Conservation (phyloP, 495 filamentous ascomycete species). For the Podospora pseudocomata region DNA sequence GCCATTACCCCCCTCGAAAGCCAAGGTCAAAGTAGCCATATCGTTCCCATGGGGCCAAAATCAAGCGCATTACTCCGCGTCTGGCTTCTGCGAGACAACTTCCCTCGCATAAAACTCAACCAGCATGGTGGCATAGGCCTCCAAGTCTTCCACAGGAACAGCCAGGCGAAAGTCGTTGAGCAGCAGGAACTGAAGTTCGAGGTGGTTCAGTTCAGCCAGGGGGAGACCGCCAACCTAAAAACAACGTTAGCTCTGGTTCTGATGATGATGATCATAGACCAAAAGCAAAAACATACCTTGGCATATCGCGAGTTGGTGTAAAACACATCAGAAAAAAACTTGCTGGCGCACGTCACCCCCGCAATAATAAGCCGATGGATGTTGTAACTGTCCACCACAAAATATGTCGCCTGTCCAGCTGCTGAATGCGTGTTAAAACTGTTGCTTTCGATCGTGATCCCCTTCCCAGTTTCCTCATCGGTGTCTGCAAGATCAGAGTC, state of each 20-base stretch:
- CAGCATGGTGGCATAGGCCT: conserved; percentile 97
- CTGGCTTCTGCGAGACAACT: conserved; percentile 59
- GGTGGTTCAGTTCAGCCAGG: conserved; percentile 92
- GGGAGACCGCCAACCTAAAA: conserved; percentile 88
- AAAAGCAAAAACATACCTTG: conserved; percentile 61
- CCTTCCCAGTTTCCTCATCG: conserved; percentile 33
- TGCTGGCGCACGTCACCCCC: conserved; percentile 96
- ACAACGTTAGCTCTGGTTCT: neutral
- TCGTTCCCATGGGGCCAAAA: neutral
- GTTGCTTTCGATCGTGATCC: conserved; percentile 32
- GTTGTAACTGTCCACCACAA: conserved; percentile 98
- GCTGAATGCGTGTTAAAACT: conserved; percentile 29
- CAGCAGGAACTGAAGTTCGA: conserved; percentile 94
- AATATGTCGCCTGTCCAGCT: conserved; percentile 55
- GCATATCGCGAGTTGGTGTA: conserved; percentile 99
- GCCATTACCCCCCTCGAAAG: neutral
- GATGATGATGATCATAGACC: neutral
- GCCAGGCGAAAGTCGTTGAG: conserved; percentile 96
- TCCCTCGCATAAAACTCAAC: conserved; percentile 97
- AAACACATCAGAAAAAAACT: conserved; percentile 99
- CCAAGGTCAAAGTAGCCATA: neutral
- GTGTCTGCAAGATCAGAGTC: conserved; percentile 42
- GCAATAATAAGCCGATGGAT: conserved; percentile 97
- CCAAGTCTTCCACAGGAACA: conserved; percentile 90
- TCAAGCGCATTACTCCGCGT: neutral